Conservation (phyloP, 495 filamentous ascomycete species). For the Bacidia rubella region DNA sequence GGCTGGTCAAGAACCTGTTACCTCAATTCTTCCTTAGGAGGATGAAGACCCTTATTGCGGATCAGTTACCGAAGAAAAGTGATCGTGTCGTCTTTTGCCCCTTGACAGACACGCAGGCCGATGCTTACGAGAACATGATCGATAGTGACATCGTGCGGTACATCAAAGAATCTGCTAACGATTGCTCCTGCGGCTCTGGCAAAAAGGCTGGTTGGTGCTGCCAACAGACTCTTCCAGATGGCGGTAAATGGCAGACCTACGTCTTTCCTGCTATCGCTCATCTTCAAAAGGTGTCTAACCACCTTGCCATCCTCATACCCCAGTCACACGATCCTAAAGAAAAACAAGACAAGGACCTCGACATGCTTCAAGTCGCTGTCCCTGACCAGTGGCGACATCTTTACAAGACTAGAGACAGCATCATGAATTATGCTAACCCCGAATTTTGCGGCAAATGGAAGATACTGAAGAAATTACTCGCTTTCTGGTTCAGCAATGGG, state of each 20-base stretch:
- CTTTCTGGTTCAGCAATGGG: conserved; percentile 76
- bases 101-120: conserved; percentile 65
- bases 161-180: conserved; percentile 51
- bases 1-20: conserved; percentile 75
- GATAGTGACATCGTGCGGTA: conserved; percentile 55
- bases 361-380: conserved; percentile 58
- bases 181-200: conserved; percentile 55
- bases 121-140: conserved; percentile 74
- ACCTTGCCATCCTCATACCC: conserved; percentile 80
- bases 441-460: conserved; percentile 98
- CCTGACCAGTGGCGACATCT: conserved; percentile 67
- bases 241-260: conserved; percentile 55
- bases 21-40: conserved; percentile 86
- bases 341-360: conserved; percentile 70
- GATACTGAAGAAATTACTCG: conserved; percentile 70
- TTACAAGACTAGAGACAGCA: conserved; percentile 60
- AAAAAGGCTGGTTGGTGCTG: conserved; percentile 80
- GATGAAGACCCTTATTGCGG: conserved; percentile 83
- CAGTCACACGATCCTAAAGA: conserved; percentile 50
- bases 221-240: conserved; percentile 40
- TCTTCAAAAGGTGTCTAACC: conserved; percentile 81
- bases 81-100: conserved; percentile 94
- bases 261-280: conserved; percentile 78
- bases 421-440: conserved; percentile 72
- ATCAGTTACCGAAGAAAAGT: conserved; percentile 92